A percentile compares a stretch with the other conserved stretches of the same genome.
phyloP scores from a whole-genome alignment of 2,329 filamentous ascomycete genomes.

The Emmonsia crescens region DNA sequence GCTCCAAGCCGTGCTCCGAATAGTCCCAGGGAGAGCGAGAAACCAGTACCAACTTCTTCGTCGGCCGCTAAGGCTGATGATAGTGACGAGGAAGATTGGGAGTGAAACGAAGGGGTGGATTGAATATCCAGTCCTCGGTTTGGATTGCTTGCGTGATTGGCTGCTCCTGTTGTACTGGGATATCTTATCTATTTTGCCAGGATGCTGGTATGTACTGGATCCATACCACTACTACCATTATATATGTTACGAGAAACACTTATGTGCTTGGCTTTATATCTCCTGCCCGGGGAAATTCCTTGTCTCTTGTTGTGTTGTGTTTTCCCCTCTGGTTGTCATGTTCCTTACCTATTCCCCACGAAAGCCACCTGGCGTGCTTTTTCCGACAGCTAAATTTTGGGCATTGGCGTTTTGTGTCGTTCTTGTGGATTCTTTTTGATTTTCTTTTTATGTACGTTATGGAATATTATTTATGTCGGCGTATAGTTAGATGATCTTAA shows the following conservation, averaged over 20 bases:
- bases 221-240: not conserved
- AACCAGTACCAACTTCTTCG: slow-evolving; percentile 41
- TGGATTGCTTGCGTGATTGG: not conserved
- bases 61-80: slow-evolving; percentile 39
- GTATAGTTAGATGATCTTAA: not conserved
- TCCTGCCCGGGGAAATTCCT: not conserved
- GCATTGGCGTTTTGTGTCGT: not conserved
- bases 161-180: not conserved
- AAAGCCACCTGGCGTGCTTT: not conserved
- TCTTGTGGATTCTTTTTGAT: not conserved
- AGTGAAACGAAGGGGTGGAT: slow-evolving; percentile 36
- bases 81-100: slow-evolving; percentile 67
- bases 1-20: slow-evolving; percentile 66
- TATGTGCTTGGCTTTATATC: not conserved
- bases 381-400: not conserved
- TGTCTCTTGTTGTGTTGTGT: not conserved
- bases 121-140: not conserved
- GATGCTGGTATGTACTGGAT: not conserved
- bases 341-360: not conserved
- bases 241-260: not conserved
- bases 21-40: slow-evolving; percentile 46
- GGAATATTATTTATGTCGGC: not conserved
- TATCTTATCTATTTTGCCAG: not conserved
- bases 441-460: not conserved
- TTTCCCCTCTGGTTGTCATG: not conserved